These are phyloP conservation scores for Ogataea angusta DNA, from an alignment of 805 yeast genomes.

Conservation along the genomic window DNA sequence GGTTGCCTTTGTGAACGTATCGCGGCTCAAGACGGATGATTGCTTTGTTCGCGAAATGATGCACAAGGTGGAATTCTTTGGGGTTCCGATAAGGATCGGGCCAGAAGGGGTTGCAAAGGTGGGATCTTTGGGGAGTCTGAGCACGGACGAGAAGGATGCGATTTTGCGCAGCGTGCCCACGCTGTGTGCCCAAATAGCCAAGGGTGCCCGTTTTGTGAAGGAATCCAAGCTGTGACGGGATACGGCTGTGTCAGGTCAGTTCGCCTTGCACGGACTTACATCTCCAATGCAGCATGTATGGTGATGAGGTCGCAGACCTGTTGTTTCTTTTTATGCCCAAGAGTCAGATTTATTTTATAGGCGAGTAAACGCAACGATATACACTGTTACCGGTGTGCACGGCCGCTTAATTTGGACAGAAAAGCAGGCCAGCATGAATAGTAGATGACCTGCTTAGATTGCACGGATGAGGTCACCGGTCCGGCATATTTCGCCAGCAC, in stretches of 20 bases:
- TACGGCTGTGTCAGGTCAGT: not conserved
- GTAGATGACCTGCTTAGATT: no score
- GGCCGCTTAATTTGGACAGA: not conserved
- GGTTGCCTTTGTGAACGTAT: conserved; percentile 56
- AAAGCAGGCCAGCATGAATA: no score
- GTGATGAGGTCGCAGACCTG: not conserved
- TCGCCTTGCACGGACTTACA: not conserved
- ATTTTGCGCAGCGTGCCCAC: conserved; percentile 16
- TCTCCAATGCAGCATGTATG: not conserved
- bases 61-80: conserved; percentile 47
- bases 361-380: not conserved
- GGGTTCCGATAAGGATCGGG: conserved; percentile 58
- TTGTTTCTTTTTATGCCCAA: not conserved
- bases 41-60: conserved; percentile 41
- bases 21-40: conserved; percentile 33
- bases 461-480: no score
- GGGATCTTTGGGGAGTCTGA: conserved; percentile 16
- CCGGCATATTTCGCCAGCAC: no score
- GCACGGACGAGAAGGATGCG: conserved; percentile 15
- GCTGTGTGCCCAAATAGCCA: conserved; percentile 19
- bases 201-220: conserved; percentile 24
- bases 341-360: not conserved
- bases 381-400: not conserved
- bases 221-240: conserved; percentile 14
- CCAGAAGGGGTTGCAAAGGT: conserved; percentile 53